Conservation (phyloP, 2,329 filamentous ascomycete genomes). For the Orbilia javanica region DNA sequence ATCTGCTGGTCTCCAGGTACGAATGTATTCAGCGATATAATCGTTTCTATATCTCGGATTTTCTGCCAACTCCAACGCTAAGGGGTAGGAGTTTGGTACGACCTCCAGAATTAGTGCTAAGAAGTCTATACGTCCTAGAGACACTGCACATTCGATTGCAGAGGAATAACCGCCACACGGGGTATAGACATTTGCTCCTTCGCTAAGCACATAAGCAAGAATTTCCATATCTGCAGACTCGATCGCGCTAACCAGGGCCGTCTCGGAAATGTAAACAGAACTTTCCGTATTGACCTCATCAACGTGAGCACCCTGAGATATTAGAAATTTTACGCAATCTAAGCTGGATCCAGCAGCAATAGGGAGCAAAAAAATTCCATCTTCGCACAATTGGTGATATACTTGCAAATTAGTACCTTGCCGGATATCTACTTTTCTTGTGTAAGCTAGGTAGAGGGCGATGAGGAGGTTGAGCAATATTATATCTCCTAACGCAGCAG, state of each 20-base stretch:
- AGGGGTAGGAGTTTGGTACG: background rate
- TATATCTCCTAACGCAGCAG: no score
- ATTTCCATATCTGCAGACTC: background rate
- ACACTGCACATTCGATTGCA: conserved; percentile 1
- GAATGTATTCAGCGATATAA: conserved; percentile 13
- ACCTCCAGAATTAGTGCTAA: conserved; percentile 13
- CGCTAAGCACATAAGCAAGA: background rate
- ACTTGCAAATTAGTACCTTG: background rate
- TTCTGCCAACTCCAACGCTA: conserved; percentile 9
- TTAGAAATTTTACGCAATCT: background rate
- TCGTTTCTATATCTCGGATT: background rate
- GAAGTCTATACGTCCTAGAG: background rate
- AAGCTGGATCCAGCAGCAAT: background rate
- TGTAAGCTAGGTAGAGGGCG: background rate
- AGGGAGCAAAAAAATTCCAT: background rate
- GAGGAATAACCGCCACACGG: background rate
- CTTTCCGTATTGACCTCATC: background rate
- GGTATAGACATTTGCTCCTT: conserved; percentile 12
- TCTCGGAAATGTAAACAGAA: background rate
- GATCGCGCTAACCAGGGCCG: background rate
- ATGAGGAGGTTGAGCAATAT: background rate
- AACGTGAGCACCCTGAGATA: background rate
- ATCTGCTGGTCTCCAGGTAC: conserved; percentile 1
- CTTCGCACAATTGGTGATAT: background rate
- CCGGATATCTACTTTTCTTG: no score